Base-by-base conservation (phyloP, 2,329 filamentous ascomycete genomes). In the Diplodia mutila region DNA sequence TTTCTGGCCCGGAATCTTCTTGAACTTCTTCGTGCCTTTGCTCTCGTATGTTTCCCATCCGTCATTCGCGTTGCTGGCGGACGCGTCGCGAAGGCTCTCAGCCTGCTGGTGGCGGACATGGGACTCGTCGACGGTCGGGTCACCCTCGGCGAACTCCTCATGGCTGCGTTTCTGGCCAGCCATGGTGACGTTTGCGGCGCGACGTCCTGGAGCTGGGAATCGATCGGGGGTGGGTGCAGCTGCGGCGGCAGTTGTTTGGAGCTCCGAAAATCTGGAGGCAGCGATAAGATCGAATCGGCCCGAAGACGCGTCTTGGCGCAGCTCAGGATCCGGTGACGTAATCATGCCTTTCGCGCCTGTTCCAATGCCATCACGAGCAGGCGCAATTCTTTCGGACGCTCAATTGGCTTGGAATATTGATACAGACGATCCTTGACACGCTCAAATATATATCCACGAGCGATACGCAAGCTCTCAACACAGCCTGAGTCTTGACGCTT, bases 1-100 rank as follows among this genome's bases (percentile, higher is more conserved):
- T 51, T 80, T 49, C 74, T 76, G 54, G 70, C 75, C 72, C 74
- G 78, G 71, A 71, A 77, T 69, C 61, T 74, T 73, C 64, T 69
- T 68, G 48, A 61, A 42, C 66, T 72, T 74, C 37, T 70, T 71
- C 32, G 69, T 70, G 66, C 68, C 51, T 18, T 69, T 63, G 32
- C 69, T 69, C 32, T 70, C 69, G 18, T 71, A 73, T 1, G 66
- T 70, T 66, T 75, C 70, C 76, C 76, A 77, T 14, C 68, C 71
- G n/a, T 67, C 69, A 21, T 69, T 69, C 23, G 65, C 70, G 27
- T 16, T n/a, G n/a, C 25, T 39, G 39, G 39, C 25, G 34, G 64
- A 54, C 25, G 51, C 29, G 29, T 59, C 64, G 52, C 39, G 39
- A 21, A n/a, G 42, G 42, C 42, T n/a, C 42, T 46, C 42, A 3